Evolutionary conservation across 2,329 filamentous ascomycete genomes (phyloP), one percentile per base, ranked within the genome.

Genomic region (Calonectria pteridis): DNA sequence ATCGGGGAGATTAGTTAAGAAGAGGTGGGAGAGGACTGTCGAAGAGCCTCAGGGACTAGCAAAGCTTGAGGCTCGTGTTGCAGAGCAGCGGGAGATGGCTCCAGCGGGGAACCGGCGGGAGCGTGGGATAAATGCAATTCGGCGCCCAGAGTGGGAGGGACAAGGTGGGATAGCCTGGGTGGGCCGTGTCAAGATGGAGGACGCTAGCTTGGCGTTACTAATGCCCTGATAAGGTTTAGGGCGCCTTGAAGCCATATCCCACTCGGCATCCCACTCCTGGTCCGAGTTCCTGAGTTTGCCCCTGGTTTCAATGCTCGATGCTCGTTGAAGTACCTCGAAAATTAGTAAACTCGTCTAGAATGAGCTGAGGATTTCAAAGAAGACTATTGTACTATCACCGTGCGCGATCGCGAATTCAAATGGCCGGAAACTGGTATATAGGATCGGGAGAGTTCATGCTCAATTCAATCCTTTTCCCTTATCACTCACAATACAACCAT

Each of bases 101-200:
- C 26, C 23, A 28, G 46, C 55, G 23, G 43, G 29, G 51, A 51
- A 46, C 58, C 72, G 66, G 66, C 46, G 46, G 29, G 9, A 23
- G 55, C 46, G 76, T 76, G 74, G 73, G 75, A 78, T 73, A 58
- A 69, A 77, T 75, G 78, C 75, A 73, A 77, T 62, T 76, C 63
- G 40, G 72, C 72, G 69, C 23, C 11, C 58, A n/a, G n/a, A 7
- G 72, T 75, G 75, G 75, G 78, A 78, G 80, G 40, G 2, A 51
- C 31, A 50, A 35, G n/a, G 29, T 72, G 59, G 58, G 72, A 58
- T 71, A 64, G 3, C 35, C 33, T 16, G 16, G n/a, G 55, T 62
- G 50, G 28, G n/a, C n/a, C 59, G 35, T 64, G 9, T 13, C 33
- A 40, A 50, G 4, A 18, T 55, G 66, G 37, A 46, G 28, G 37